phyloP scores from a whole-genome alignment of 495 filamentous ascomycete species.

The Penicillium canescens region DNA sequence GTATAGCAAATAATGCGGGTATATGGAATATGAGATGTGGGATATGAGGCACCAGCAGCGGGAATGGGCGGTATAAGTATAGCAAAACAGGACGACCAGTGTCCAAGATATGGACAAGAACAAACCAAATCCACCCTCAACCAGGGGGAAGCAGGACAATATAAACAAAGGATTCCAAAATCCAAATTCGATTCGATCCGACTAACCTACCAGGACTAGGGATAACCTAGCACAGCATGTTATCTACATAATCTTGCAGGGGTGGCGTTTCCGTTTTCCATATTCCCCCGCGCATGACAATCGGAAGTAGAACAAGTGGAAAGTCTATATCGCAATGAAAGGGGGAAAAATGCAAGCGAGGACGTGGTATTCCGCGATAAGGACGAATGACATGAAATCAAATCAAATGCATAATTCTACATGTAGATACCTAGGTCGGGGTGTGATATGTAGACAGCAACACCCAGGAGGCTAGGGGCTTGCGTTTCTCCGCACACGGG shows the following conservation, averaged over 20 bases:
- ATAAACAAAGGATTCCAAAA: not conserved
- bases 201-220: not conserved
- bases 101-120: not conserved
- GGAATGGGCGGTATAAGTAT: too few species aligned
- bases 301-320: not conserved
- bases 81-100: not conserved
- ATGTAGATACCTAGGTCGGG: too few species aligned
- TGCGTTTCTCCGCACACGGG: conserved; percentile 14
- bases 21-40: not conserved
- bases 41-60: too few species aligned
- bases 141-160: not conserved
- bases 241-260: conserved; percentile 17
- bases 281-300: conserved; percentile 10
- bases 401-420: too few species aligned
- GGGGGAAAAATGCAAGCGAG: too few species aligned
- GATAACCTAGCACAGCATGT: conserved; percentile 3
- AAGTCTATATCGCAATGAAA: not conserved
- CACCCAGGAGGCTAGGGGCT: too few species aligned
- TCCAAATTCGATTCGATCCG: not conserved
- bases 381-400: too few species aligned
- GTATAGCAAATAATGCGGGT: not conserved
- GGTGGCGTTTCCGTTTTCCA: not conserved
- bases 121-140: not conserved
- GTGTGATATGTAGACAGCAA: too few species aligned
- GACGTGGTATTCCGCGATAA: too few species aligned